A percentile compares a stretch with the other conserved stretches of the same genome.
Conservation (phyloP, 2,329 filamentous ascomycete genomes). For the Didymella arachidicola region DNA sequence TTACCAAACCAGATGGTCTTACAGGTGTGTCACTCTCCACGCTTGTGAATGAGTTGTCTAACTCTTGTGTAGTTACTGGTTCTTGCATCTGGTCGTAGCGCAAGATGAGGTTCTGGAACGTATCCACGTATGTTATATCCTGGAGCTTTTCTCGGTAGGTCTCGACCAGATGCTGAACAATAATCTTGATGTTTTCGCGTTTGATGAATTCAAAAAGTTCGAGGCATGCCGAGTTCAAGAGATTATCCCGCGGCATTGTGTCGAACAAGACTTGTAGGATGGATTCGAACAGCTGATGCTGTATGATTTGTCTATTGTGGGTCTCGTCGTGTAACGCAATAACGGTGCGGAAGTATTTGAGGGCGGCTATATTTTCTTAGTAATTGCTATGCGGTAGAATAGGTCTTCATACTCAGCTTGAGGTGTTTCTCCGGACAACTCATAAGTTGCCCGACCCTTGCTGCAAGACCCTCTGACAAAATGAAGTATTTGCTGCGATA, state of each 20-base stretch:
- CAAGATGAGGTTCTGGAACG: constrained; percentile 77
- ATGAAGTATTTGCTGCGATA: constrained; percentile 90
- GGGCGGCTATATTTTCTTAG: constrained; percentile 67
- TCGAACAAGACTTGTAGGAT: constrained; percentile 84
- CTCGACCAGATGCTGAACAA: constrained; percentile 84
- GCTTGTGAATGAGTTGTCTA: constrained; percentile 71
- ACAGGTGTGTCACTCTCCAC: constrained; percentile 65
- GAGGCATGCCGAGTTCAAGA: constrained; percentile 90
- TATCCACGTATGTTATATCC: constrained; percentile 81
- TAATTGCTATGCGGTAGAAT: neutral
- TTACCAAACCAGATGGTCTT: constrained; percentile 57
- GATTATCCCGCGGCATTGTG: constrained; percentile 89
- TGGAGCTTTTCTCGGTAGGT: constrained; percentile 81
- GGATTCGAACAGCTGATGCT: constrained; percentile 81
- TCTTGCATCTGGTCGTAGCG: constrained; percentile 76
- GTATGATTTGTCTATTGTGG: constrained; percentile 83
- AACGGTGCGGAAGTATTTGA: constrained; percentile 92
- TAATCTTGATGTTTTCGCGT: constrained; percentile 66
- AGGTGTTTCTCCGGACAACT: constrained; percentile 87
- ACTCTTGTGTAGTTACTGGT: constrained; percentile 66
- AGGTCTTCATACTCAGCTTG: constrained; percentile 73
- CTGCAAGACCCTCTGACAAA: constrained; percentile 77
- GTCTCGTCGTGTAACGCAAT: constrained; percentile 89
- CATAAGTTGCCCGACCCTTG: constrained; percentile 83
- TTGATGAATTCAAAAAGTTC: constrained; percentile 94